Percentiles rank a stretch among this genome's conserved stretches.
Conservation (phyloP, 805 yeast genomes). For the Wickerhamomyces subpelliculosus region DNA sequence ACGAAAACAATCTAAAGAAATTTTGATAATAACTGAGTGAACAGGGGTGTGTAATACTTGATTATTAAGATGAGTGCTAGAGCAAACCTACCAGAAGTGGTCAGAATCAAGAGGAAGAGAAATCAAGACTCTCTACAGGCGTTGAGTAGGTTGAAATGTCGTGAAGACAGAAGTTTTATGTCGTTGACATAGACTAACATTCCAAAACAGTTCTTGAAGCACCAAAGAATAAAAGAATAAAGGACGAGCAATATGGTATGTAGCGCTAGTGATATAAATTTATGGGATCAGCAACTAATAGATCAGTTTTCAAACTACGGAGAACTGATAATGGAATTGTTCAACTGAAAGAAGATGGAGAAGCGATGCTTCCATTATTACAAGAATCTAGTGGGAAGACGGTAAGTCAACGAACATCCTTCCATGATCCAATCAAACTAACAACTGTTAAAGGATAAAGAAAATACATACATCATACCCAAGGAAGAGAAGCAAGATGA, state of each 20-base stretch:
- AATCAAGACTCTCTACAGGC: slow-evolving; percentile 88
- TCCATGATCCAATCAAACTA: background rate
- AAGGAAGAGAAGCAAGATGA: slow-evolving; percentile 15
- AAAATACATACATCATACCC: slow-evolving; percentile 19
- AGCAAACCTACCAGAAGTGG: slow-evolving; percentile 44
- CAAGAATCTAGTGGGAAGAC: slow-evolving; percentile 15
- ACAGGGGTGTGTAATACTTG: background rate
- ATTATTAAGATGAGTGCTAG: background rate
- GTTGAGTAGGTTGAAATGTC: slow-evolving; percentile 29
- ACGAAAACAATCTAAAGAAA: background rate
- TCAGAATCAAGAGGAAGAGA: slow-evolving; percentile 81
- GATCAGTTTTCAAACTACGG: slow-evolving; percentile 37
- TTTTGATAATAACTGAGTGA: background rate
- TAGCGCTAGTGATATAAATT: slow-evolving; percentile 4
- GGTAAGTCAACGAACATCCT: slow-evolving; percentile 18
- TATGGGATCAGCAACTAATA: background rate
- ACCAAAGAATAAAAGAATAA: slow-evolving; percentile 33
- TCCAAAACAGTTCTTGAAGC: slow-evolving; percentile 28
- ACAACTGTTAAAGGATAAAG: slow-evolving; percentile 15
- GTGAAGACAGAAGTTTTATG: background rate
- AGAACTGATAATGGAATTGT: slow-evolving; percentile 34
- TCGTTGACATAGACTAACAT: background rate
- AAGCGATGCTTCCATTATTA: slow-evolving; percentile 14
- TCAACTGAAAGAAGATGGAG: slow-evolving; percentile 9
- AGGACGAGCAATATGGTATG: slow-evolving; percentile 23